A percentile compares a stretch with the other conserved stretches of the same genome.
These are phyloP conservation scores for Citropsis articulata DNA, from an alignment of 345 rosid genomes.

Conservation along the genomic window DNA sequence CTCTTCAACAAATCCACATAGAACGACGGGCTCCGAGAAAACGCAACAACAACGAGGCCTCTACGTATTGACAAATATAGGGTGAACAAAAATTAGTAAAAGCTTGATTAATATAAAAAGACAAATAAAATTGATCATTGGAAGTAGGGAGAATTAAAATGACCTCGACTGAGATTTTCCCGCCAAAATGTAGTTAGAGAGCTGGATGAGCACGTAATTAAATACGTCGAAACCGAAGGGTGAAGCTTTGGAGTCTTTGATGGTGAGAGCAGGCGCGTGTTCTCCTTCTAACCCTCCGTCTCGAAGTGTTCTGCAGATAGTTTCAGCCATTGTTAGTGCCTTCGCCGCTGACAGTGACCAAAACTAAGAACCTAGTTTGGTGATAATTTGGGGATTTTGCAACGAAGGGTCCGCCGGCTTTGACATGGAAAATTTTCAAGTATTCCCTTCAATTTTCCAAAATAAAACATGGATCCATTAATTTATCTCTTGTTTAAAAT, in stretches of 20 bases:
- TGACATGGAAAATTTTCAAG: background rate
- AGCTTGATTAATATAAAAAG: background rate
- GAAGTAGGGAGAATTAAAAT: conserved; percentile 5
- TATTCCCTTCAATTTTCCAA: background rate
- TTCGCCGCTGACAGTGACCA: background rate
- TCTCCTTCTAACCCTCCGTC: conserved; percentile 88
- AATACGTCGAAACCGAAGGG: conserved; percentile 73
- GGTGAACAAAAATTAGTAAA: background rate
- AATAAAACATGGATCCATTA: background rate
- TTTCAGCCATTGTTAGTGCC: conserved; percentile 55
- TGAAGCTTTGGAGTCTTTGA: conserved; percentile 59
- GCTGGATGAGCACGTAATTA: conserved; percentile 53
- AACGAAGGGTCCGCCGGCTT: background rate
- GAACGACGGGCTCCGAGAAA: conserved; percentile 65
- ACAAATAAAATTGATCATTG: background rate
- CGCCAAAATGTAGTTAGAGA: conserved; percentile 55
- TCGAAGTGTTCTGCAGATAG: conserved; percentile 68
- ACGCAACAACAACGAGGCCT: conserved; percentile 64
- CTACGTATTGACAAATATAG: conserved; percentile 29
- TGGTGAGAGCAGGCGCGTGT: conserved; percentile 70
- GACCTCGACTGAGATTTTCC: conserved; percentile 80
- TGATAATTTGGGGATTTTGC: conserved; percentile 1
- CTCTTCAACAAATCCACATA: conserved; percentile 52
- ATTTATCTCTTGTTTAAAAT: no score
- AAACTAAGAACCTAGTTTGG: conserved; percentile 26